Conservation (phyloP, 2,329 filamentous ascomycete species). For the Arthrobotrys musiformis region DNA sequence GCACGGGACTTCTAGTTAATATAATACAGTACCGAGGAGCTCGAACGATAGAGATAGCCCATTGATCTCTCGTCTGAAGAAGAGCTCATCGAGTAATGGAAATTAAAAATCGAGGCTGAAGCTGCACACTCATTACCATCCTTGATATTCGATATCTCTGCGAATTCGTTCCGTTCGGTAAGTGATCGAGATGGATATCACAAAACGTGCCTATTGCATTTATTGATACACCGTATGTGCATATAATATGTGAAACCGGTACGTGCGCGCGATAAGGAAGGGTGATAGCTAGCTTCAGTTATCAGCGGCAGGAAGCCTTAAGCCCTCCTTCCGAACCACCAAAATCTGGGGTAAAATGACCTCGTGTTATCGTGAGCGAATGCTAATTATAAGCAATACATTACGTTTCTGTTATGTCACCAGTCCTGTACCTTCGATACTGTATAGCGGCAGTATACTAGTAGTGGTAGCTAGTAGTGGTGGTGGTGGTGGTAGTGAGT, state of each 20-base stretch:
- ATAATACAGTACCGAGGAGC: too few species aligned
- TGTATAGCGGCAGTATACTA: too few species aligned
- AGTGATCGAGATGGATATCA: conserved; percentile 2
- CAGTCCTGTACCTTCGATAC: too few species aligned
- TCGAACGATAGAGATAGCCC: too few species aligned
- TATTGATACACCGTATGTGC: too few species aligned
- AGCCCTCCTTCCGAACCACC: conserved; percentile 8
- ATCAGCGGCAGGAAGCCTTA: conserved; percentile 34
- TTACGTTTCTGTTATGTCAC: conserved; percentile 56
- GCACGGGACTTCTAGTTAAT: conserved; percentile 9
- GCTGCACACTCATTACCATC: background rate
- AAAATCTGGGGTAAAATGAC: conserved; percentile 6
- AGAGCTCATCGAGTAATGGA: conserved; percentile 23
- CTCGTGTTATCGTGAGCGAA: conserved; percentile 17
- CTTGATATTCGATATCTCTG: background rate
- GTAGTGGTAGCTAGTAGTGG: too few species aligned
- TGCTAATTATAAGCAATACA: conserved; percentile 2
- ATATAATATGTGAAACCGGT: background rate
- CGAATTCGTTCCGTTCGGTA: background rate
- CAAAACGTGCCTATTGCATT: background rate
- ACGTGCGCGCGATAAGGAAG: conserved; percentile 23
- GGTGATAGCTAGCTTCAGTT: background rate
- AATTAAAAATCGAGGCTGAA: conserved; percentile 2
- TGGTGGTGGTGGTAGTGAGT: too few species aligned
- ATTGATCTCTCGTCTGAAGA: background rate